phyloP scores from a whole-genome alignment of 805 yeast species.

The Scheffersomyces coipomensis region DNA sequence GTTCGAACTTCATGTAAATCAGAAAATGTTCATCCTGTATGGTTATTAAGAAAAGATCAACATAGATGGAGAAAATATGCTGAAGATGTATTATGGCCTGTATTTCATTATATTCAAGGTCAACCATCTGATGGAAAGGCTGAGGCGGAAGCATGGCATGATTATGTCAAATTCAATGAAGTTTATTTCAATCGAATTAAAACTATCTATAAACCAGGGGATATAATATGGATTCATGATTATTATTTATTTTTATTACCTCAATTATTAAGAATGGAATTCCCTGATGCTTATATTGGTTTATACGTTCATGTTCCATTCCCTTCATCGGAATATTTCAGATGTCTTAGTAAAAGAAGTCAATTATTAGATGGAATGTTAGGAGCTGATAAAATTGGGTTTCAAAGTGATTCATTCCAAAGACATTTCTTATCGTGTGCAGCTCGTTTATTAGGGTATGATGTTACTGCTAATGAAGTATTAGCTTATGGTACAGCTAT shows the following conservation, averaged over 20 bases:
- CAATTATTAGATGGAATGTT: slow-evolving; percentile 86
- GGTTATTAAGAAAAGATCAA: slow-evolving; percentile 81
- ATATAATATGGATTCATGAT: slow-evolving; percentile 90
- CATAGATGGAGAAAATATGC: slow-evolving; percentile 86
- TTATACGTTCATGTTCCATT: slow-evolving; percentile 88
- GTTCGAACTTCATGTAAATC: slow-evolving; percentile 47
- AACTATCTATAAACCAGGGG: slow-evolving; percentile 79
- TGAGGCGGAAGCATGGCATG: slow-evolving; percentile 77
- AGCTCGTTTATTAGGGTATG: slow-evolving; percentile 82
- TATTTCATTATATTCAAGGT: slow-evolving; percentile 87
- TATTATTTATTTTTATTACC: slow-evolving; percentile 81
- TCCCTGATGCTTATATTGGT: slow-evolving; percentile 73
- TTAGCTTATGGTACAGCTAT: slow-evolving; percentile 76
- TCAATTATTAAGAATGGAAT: slow-evolving; percentile 73
- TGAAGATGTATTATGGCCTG: slow-evolving; percentile 90
- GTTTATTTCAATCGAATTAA: slow-evolving; percentile 80
- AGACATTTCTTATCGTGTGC: slow-evolving; percentile 92
- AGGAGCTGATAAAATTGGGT: slow-evolving; percentile 83
- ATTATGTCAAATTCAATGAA: slow-evolving; percentile 87
- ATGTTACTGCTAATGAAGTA: slow-evolving; percentile 56
- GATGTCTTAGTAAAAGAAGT: slow-evolving; percentile 81
- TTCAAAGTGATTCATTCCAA: slow-evolving; percentile 83
- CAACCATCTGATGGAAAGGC: slow-evolving; percentile 66
- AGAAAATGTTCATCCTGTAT: slow-evolving; percentile 74
- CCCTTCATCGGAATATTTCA: slow-evolving; percentile 90